Conservation (phyloP, 2,329 filamentous ascomycete genomes). For the Amauroascus niger region DNA sequence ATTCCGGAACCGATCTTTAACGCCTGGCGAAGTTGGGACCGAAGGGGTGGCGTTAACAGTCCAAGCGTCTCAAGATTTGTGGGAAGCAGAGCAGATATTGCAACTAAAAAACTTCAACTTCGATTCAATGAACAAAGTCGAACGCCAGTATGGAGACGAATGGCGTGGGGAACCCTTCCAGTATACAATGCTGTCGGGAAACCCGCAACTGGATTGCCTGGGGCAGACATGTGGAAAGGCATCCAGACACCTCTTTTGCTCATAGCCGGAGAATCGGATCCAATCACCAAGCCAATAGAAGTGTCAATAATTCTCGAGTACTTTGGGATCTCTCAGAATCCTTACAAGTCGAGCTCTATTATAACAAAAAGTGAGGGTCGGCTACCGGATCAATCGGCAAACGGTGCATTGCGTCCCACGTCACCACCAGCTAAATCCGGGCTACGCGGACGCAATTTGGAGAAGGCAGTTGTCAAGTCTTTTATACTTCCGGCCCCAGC, state of each 20-base stretch:
- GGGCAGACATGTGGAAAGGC: slow-evolving; percentile 59
- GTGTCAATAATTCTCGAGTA: slow-evolving; percentile 54
- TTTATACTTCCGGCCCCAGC: slow-evolving; percentile 65
- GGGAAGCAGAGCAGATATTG: slow-evolving; percentile 32
- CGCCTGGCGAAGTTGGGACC: slow-evolving; percentile 66
- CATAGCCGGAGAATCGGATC: slow-evolving; percentile 66
- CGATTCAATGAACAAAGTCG: slow-evolving; percentile 66
- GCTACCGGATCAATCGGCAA: background rate
- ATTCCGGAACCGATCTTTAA: slow-evolving; percentile 62
- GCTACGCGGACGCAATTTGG: slow-evolving; percentile 43
- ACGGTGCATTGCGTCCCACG: background rate
- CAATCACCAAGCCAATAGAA: slow-evolving; percentile 62
- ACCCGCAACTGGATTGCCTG: slow-evolving; percentile 56
- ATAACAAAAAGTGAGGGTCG: background rate
- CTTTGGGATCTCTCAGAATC: slow-evolving; percentile 8
- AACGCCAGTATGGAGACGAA: slow-evolving; percentile 71
- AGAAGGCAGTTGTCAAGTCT: slow-evolving; percentile 49
- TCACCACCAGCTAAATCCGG: slow-evolving; percentile 14
- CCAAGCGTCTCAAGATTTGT: slow-evolving; percentile 68
- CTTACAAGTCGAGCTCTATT: background rate
- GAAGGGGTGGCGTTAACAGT: slow-evolving; percentile 66
- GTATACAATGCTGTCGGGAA: slow-evolving; percentile 45
- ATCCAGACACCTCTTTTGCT: slow-evolving; percentile 67
- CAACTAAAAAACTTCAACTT: slow-evolving; percentile 37
- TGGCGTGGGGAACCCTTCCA: slow-evolving; percentile 64